Conservation (phyloP, 495 filamentous ascomycete species). For the Penicillium fimorum region DNA sequence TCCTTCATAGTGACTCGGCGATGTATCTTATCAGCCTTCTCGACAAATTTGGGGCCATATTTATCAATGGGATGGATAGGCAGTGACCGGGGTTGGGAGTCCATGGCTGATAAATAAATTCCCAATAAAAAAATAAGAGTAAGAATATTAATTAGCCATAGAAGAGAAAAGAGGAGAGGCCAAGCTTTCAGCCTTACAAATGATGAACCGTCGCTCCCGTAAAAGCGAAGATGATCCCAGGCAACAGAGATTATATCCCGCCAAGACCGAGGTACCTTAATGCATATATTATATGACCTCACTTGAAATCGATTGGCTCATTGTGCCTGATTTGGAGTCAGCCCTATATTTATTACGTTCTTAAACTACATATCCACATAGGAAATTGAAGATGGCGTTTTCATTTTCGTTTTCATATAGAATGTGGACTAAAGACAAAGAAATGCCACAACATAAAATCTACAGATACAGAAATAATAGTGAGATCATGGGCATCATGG, state of each 20-base stretch:
- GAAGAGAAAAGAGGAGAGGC: not conserved
- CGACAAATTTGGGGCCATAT: constrained; percentile 50
- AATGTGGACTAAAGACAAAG: no score
- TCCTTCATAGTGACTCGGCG: constrained; percentile 41
- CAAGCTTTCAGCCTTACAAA: constrained; percentile 14
- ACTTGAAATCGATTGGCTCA: not conserved
- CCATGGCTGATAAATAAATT: constrained; percentile 11
- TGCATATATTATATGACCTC: no score
- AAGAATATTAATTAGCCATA: not conserved
- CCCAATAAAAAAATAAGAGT: not conserved
- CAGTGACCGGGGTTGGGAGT: constrained; percentile 21
- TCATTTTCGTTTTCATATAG: no score
- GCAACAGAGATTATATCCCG: not conserved
- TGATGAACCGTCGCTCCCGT: not conserved
- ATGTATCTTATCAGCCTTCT: constrained; percentile 59
- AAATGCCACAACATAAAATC: no score
- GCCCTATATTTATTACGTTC: no score
- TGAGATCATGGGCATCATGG: not conserved
- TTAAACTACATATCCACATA: no score
- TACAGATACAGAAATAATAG: no score
- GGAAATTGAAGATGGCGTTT: no score
- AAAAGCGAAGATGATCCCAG: not conserved
- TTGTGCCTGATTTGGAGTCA: not conserved
- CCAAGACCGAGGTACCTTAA: not conserved
- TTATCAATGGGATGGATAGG: constrained; percentile 32